These are phyloP conservation scores for Isatis tinctoria DNA, from an alignment of 345 rosid genomes.

Conservation along the genomic window DNA sequence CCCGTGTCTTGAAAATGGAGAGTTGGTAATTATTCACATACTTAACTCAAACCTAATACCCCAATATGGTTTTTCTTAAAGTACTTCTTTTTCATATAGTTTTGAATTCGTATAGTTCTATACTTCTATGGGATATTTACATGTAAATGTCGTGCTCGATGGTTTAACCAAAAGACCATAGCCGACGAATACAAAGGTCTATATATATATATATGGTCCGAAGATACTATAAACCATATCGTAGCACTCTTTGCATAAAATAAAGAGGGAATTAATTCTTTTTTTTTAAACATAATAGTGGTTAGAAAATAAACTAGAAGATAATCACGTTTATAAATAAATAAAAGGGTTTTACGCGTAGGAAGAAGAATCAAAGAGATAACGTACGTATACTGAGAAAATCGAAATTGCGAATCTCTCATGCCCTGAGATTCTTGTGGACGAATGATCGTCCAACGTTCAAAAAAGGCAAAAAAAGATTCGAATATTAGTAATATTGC, in stretches of 20 bases:
- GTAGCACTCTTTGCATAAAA: background rate
- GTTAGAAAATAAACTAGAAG: background rate
- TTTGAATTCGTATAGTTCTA: background rate
- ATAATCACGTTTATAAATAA: background rate
- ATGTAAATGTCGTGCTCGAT: background rate
- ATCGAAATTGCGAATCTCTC: slow-evolving; percentile 4
- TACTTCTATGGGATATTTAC: background rate
- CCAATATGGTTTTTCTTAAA: background rate
- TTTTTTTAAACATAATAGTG: background rate
- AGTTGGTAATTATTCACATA: background rate
- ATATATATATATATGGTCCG: background rate
- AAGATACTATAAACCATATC: background rate
- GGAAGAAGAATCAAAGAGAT: background rate
- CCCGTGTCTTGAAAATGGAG: background rate
- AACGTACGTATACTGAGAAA: background rate
- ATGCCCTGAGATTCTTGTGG: slow-evolving; percentile 18
- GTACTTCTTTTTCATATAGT: background rate
- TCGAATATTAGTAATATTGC: slow-evolving; percentile 28
- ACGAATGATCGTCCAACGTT: slow-evolving; percentile 30
- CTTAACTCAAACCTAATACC: background rate
- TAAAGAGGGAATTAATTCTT: background rate
- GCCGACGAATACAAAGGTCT: background rate
- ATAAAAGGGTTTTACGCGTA: background rate
- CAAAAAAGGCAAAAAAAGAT: background rate
- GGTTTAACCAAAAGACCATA: background rate